phyloP scores from a whole-genome alignment of 495 filamentous ascomycete species.

The Trichocladium uniseriatum region DNA sequence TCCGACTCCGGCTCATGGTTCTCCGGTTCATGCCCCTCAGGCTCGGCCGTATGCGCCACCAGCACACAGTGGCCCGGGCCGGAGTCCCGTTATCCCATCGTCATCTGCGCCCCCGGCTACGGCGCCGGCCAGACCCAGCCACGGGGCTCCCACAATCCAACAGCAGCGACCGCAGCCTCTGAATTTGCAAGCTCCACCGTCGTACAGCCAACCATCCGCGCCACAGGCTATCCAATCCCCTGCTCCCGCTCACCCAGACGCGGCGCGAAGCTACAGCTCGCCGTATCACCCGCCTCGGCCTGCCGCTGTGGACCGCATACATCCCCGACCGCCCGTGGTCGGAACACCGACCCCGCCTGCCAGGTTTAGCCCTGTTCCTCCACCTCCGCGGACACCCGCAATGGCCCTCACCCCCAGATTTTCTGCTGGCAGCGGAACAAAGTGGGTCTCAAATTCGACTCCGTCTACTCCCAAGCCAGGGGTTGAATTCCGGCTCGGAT shows the following conservation, averaged over 20 bases:
- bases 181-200: slow-evolving; percentile 16
- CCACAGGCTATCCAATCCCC: slow-evolving; percentile 6
- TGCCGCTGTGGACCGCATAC: slow-evolving; percentile 19
- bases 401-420: slow-evolving; percentile 6
- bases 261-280: slow-evolving; percentile 29
- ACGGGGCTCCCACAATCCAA: slow-evolving; percentile 15
- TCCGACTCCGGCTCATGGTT: slow-evolving; percentile 3
- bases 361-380: slow-evolving; percentile 11
- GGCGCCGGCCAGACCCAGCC: slow-evolving; percentile 10
- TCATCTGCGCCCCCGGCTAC: slow-evolving; percentile 22
- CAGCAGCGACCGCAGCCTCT: slow-evolving; percentile 16
- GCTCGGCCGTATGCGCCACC: slow-evolving; percentile 3
- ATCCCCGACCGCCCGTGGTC: slow-evolving; percentile 9
- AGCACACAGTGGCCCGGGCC: slow-evolving; percentile 9
- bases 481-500: slow-evolving; percentile 16
- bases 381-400: slow-evolving; percentile 18
- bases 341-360: slow-evolving; percentile 15
- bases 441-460: slow-evolving; percentile 37
- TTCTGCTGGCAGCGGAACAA: slow-evolving; percentile 35
- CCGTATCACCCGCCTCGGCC: slow-evolving; percentile 33
- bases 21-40: slow-evolving; percentile 5
- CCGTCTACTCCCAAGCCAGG: slow-evolving; percentile 36
- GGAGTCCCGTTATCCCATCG: slow-evolving; percentile 10
- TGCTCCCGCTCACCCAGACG: slow-evolving; percentile 11
- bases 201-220: slow-evolving; percentile 19